Percentiles rank a stretch among this genome's conserved stretches.
Evolutionary conservation across 2,329 filamentous ascomycete genomes (phyloP).

Genomic region (Mollisiaceae sp.): DNA sequence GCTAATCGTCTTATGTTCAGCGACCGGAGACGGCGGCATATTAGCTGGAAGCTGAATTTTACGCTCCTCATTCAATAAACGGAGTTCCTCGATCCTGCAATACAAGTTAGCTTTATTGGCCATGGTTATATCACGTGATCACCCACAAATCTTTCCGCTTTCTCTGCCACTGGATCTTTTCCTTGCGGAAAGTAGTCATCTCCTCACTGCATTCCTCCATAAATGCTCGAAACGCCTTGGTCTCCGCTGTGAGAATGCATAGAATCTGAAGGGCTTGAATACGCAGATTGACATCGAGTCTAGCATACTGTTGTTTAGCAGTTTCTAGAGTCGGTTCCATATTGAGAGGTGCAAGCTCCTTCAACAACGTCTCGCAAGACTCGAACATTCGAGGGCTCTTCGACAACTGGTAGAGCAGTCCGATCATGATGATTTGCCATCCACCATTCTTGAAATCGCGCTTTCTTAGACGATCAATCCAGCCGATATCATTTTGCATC

Average conservation of each 20-base stretch:
- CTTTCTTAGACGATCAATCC: slow-evolving; percentile 83
- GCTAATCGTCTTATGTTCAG: slow-evolving; percentile 48
- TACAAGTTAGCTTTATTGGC: slow-evolving; percentile 38
- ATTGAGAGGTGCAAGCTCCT: slow-evolving; percentile 79
- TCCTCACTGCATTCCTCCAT: slow-evolving; percentile 91
- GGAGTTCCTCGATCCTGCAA: slow-evolving; percentile 71
- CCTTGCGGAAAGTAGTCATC: slow-evolving; percentile 94
- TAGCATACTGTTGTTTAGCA: slow-evolving; percentile 72
- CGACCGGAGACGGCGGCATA: slow-evolving; percentile 66
- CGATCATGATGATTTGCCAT: slow-evolving; percentile 90
- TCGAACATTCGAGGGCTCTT: slow-evolving; percentile 72
- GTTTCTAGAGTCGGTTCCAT: slow-evolving; percentile 77
- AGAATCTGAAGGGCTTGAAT: slow-evolving; percentile 83
- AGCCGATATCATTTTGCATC: slow-evolving; percentile 74
- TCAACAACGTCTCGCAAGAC: slow-evolving; percentile 79
- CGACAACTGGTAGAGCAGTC: slow-evolving; percentile 83
- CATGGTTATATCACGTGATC: slow-evolving; percentile 14
- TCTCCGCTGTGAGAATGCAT: slow-evolving; percentile 83
- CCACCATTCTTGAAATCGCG: slow-evolving; percentile 87
- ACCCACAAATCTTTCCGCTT: slow-evolving; percentile 71
- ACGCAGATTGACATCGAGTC: slow-evolving; percentile 82
- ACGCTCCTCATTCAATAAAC: slow-evolving; percentile 71
- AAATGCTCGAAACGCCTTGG: slow-evolving; percentile 83
- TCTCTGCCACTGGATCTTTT: slow-evolving; percentile 91
- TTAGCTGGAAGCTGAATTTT: slow-evolving; percentile 77